These are phyloP conservation scores for Aspergillus sp. DNA, from an alignment of 2,329 filamentous ascomycete genomes.

Conservation along the genomic window DNA sequence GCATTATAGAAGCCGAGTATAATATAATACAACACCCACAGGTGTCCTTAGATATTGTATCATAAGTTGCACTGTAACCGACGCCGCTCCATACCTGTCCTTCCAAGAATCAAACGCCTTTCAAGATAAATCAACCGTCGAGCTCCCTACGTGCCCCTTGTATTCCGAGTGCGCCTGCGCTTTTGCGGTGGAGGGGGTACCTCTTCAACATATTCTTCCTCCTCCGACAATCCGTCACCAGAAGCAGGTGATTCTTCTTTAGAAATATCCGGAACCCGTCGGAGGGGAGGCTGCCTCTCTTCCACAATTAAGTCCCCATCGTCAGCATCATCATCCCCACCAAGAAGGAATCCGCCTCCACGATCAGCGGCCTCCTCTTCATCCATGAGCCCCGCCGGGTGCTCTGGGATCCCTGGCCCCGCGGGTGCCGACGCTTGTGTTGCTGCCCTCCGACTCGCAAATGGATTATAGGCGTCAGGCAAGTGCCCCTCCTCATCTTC, in stretches of 20 bases:
- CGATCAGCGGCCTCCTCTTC: conserved; percentile 16
- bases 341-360: conserved; percentile 14
- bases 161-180: conserved; percentile 25
- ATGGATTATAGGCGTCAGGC: conserved; percentile 37
- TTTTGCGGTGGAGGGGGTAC: conserved; percentile 20
- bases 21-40: background rate
- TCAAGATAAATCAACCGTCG: background rate
- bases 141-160: background rate
- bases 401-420: background rate
- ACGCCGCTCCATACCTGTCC: no score
- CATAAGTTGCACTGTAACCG: background rate
- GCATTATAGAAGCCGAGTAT: background rate
- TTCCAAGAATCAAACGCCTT: background rate
- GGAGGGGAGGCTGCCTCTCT: conserved; percentile 16
- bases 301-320: conserved; percentile 32
- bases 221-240: background rate
- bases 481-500: conserved; percentile 40
- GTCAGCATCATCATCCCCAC: conserved; percentile 4
- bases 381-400: background rate
- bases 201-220: conserved; percentile 4
- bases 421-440: background rate
- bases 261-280: background rate
- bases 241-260: background rate
- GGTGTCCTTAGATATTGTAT: background rate
- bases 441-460: conserved; percentile 21